Percentiles rank a stretch among this genome's conserved stretches.
These are phyloP conservation scores for Coemansia nantahalensis DNA, from an alignment of 192 early-diverging fungal species.

Conservation along the genomic window DNA sequence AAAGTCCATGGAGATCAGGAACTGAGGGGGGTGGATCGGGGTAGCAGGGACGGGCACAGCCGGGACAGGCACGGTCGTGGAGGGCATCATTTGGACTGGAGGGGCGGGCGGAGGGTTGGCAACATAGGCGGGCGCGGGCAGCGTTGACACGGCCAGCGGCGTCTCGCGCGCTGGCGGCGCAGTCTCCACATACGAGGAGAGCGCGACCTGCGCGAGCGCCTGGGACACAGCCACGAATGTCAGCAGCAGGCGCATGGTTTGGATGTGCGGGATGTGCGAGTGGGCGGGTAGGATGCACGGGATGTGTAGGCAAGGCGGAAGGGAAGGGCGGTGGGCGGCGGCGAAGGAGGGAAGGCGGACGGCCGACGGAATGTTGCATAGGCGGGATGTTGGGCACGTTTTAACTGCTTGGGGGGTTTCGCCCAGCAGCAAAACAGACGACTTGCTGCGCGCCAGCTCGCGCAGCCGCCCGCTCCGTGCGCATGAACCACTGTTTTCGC, in stretches of 20 bases:
- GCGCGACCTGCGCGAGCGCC: conserved; percentile 24
- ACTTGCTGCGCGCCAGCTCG: too few relatives aligned
- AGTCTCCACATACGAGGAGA: conserved; percentile 25
- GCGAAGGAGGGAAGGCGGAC: too few relatives aligned
- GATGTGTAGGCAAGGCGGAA: conserved; percentile 1
- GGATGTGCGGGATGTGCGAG: conserved; percentile 1
- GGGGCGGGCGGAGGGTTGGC: conserved; percentile 1
- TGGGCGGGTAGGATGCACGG: not conserved
- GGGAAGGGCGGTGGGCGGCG: not conserved
- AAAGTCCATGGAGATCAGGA: not conserved
- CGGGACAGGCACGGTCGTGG: not conserved
- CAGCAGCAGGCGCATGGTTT: conserved; percentile 37
- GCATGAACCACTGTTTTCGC: too few relatives aligned
- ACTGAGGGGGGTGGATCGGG: too few relatives aligned
- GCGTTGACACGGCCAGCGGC: too few relatives aligned
- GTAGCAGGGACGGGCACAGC: conserved; percentile 1
- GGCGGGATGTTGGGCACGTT: too few relatives aligned
- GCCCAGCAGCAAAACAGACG: too few relatives aligned
- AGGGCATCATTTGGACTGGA: not conserved
- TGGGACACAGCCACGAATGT: conserved; percentile 35
- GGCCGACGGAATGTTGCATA: too few relatives aligned
- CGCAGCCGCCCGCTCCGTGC: too few relatives aligned
- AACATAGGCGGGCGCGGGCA: conserved; percentile 2
- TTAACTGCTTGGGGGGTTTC: too few relatives aligned
- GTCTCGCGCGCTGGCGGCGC: conserved; percentile 16